Percentiles rank a stretch among this genome's conserved stretches.
These are phyloP conservation scores for Colletotrichum sp. DNA, from an alignment of 2,329 filamentous ascomycete species.

Conservation along the genomic window DNA sequence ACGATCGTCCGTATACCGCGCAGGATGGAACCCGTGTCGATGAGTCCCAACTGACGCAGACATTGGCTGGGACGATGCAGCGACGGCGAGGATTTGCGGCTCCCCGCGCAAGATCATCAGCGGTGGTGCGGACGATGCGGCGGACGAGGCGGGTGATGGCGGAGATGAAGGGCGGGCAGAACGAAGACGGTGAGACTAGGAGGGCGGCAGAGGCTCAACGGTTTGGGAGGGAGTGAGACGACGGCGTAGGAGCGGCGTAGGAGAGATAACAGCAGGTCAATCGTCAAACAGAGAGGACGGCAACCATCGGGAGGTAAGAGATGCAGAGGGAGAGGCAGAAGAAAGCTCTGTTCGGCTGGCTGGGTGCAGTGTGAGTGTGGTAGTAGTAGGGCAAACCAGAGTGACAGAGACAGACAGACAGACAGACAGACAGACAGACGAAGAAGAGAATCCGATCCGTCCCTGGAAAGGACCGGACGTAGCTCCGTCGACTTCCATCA, in stretches of 20 bases:
- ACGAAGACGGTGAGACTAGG: background rate
- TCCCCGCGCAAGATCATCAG: background rate
- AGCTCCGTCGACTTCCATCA: conserved; percentile 5
- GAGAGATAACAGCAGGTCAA: background rate
- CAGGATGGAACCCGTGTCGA: background rate
- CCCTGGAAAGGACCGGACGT: background rate
- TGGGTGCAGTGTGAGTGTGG: background rate
- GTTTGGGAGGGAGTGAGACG: background rate
- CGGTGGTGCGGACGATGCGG: background rate
- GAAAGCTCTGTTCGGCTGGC: background rate
- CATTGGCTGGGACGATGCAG: background rate
- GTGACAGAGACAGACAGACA: background rate
- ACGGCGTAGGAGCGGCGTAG: background rate
- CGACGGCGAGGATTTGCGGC: background rate
- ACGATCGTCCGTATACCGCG: background rate
- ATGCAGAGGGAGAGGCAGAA: background rate
- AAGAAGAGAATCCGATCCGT: background rate
- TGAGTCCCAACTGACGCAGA: background rate
- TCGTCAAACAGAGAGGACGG: background rate
- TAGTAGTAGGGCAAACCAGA: background rate
- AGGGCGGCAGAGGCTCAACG: background rate
- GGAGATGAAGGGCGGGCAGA: background rate
- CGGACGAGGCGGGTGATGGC: background rate
- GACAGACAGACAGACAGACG: background rate
- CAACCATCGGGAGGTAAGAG: background rate